Conservation (phyloP, 306 rosid species). For the Trifolium dubium region DNA sequence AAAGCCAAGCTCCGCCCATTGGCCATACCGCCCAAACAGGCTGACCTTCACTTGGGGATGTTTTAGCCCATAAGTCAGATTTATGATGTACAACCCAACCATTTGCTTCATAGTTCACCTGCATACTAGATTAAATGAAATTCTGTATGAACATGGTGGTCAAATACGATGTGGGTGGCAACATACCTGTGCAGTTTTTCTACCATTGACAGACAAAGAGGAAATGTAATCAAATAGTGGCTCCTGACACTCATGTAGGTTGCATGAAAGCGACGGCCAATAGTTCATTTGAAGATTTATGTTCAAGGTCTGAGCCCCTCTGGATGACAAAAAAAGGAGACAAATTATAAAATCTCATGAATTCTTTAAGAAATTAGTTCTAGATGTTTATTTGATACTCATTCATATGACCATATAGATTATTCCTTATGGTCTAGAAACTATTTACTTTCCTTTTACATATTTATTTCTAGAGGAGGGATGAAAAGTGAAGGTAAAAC, state of each 20-base stretch:
- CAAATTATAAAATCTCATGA: conserved; percentile 43
- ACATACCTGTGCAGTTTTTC: conserved; percentile 82
- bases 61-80: conserved; percentile 88
- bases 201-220: conserved; percentile 68
- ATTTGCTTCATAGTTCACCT: conserved; percentile 86
- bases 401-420: too few species aligned
- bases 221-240: conserved; percentile 76
- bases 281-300: conserved; percentile 94
- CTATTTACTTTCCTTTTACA: neutral
- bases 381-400: conserved; percentile 15
- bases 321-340: conserved; percentile 44
- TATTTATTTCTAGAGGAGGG: neutral
- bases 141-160: conserved; percentile 17
- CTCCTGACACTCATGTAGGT: conserved; percentile 87
- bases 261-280: conserved; percentile 92
- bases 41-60: conserved; percentile 80
- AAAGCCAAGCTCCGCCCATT: conserved; percentile 96
- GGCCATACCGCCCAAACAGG: conserved; percentile 98
- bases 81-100: conserved; percentile 98
- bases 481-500: conserved; percentile 38
- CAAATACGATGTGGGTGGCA: too few species aligned
- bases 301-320: conserved; percentile 88
- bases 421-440: conserved; percentile 26
- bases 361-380: conserved; percentile 33
- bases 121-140: conserved; percentile 30